Evolutionary conservation across 179 eudicot genomes (phyloP).

Genomic region (Silene vulgaris): DNA sequence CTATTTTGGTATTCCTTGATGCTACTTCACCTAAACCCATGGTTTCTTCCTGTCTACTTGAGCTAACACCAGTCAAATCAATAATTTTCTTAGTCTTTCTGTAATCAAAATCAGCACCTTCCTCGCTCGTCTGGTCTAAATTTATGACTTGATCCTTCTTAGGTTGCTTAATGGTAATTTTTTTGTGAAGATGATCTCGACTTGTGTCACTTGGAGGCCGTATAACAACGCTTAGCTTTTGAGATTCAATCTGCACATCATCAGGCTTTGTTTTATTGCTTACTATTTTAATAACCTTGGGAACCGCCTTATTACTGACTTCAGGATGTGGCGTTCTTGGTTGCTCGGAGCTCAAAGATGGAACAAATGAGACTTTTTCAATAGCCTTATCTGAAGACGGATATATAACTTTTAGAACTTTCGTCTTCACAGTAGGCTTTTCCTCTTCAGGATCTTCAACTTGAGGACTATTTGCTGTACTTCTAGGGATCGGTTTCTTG

Average conservation of each 20-base stretch:
- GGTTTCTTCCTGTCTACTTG: slow-evolving; percentile 36
- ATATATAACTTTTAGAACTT: slow-evolving; percentile 71
- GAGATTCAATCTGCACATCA: slow-evolving; percentile 52
- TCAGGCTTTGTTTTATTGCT: slow-evolving; percentile 63
- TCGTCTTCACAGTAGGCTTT: slow-evolving; percentile 53
- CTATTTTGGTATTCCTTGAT: slow-evolving; percentile 40
- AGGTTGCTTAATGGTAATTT: slow-evolving; percentile 67
- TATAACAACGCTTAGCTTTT: slow-evolving; percentile 58
- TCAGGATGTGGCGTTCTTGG: slow-evolving; percentile 58
- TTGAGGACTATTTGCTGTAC: slow-evolving; percentile 38
- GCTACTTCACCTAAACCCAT: slow-evolving; percentile 37
- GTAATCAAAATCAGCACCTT: slow-evolving; percentile 47
- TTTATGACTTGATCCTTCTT: slow-evolving; percentile 54
- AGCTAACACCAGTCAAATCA: slow-evolving; percentile 54
- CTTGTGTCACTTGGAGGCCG: slow-evolving; percentile 66
- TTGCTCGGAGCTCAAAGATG: slow-evolving; percentile 48
- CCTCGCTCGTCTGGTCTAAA: slow-evolving; percentile 56
- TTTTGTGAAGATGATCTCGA: slow-evolving; percentile 57
- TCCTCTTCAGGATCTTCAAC: slow-evolving; percentile 59
- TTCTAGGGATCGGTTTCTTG: slow-evolving; percentile 51
- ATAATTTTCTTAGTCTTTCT: slow-evolving; percentile 74
- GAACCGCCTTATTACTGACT: slow-evolving; percentile 41
- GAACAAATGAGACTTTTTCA: slow-evolving; percentile 43
- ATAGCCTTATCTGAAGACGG: slow-evolving; percentile 52
- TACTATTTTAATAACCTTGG: slow-evolving; percentile 70